Base-by-base conservation (phyloP, 495 filamentous ascomycete species). In the Physcia stellaris region DNA sequence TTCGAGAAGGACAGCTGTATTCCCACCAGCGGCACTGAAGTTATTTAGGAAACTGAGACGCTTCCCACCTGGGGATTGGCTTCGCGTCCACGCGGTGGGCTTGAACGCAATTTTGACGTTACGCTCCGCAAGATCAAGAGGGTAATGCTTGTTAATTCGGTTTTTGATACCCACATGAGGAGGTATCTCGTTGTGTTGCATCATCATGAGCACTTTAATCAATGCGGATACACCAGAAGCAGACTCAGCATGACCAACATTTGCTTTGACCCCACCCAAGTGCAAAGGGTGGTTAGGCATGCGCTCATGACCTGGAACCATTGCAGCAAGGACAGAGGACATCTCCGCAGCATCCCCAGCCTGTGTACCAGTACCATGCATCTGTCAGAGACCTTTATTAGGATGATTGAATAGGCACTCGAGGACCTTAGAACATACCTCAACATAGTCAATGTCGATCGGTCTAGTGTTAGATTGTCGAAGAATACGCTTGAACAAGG, bases 341-440 rank as follows among this genome's bases (percentile, higher is more conserved):
- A 87, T 83, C 54, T 92, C 84, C 1, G 71, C 75, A 0, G 70
- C 71, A 55, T 92, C 84, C 4, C 84, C 84, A 13, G 79, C 80
- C 49, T 85, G 80, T 0, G 83, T 87, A 6, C 83, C 84, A 0
- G 84, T 88, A 13, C 84, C 84, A 52, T 92, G 84, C 73, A 86
- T 84, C 53, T 75, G 69, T 43, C 65, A 71, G 37, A 51, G 51
- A 34, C 75, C 56, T 28, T 68, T 61, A 21, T 60, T 47, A 0
- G 71, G 66, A 43, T 70, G 52, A 22, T 73, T 48, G 15, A 58
- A 64, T n/a, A n/a, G n/a, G n/a, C n/a, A n/a, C n/a, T n/a, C n/a
- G n/a, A n/a, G n/a, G n/a, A n/a, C n/a, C n/a, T n/a, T n/a, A n/a
- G n/a, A n/a, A 2, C n/a, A n/a, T n/a, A n/a, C 84, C 53, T 92